Percentiles rank a stretch among this genome's conserved stretches.
Evolutionary conservation across 352 stramenopile species (phyloP).

Genomic region (Pythium apleroticum): DNA sequence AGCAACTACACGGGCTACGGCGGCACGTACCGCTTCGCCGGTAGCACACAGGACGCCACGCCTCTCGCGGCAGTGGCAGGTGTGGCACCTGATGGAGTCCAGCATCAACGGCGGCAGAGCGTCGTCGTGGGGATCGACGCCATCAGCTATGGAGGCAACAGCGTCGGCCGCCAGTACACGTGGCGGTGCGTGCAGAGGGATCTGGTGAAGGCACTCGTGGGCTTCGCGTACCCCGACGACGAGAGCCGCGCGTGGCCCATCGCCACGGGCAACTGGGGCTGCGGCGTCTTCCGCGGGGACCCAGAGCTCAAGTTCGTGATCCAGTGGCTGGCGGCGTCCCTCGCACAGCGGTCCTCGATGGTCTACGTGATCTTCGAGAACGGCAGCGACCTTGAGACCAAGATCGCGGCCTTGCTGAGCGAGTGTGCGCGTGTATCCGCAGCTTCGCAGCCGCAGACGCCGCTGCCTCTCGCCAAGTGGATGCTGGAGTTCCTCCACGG

Average conservation of each 20-base stretch:
- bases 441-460: not conserved
- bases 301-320: constrained; percentile 80
- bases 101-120: constrained; percentile 30
- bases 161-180: constrained; percentile 47
- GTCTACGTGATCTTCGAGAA: constrained; percentile 65
- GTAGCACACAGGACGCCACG: constrained; percentile 37
- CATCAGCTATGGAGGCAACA: constrained; percentile 48
- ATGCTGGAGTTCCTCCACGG: constrained; percentile 15
- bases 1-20: constrained; percentile 62
- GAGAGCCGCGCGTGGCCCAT: constrained; percentile 41
- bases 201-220: constrained; percentile 64
- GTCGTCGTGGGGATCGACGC: constrained; percentile 78
- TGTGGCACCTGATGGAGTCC: constrained; percentile 6
- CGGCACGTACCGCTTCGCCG: constrained; percentile 48
- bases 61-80: constrained; percentile 4
- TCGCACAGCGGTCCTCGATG: constrained; percentile 39
- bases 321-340: constrained; percentile 76
- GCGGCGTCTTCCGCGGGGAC: constrained; percentile 72
- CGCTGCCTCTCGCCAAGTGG: not conserved
- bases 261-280: constrained; percentile 82
- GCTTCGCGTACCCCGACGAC: constrained; percentile 50
- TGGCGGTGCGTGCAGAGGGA: constrained; percentile 54
- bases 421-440: not conserved
- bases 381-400: constrained; percentile 40
- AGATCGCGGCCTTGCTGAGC: constrained; percentile 30